phyloP scores from a whole-genome alignment of 163 green algal genomes.

The Trebouxiophyceae sp. region DNA sequence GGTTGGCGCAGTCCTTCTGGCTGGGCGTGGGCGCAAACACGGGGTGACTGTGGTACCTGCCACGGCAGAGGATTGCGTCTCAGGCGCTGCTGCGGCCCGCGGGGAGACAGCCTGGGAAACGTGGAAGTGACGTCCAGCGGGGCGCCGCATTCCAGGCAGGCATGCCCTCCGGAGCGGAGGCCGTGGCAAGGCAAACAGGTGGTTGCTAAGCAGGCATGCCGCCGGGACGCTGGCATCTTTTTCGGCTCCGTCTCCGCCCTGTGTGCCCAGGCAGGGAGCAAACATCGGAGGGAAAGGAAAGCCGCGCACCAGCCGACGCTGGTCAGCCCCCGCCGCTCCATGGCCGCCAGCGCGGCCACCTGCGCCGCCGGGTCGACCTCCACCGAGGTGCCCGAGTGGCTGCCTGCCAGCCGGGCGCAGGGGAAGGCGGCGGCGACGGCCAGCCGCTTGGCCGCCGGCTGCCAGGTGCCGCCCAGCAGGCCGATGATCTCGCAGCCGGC shows the following conservation, averaged over 20 bases:
- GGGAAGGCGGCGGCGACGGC: slow-evolving; percentile 56
- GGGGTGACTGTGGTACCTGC: slow-evolving; percentile 76
- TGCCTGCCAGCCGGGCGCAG: slow-evolving; percentile 38
- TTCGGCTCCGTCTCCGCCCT: no score
- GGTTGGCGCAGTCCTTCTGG: slow-evolving; percentile 68
- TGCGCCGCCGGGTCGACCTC: slow-evolving; percentile 67
- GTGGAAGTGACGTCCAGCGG: no score
- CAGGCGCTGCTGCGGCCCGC: no score
- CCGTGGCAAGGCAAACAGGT: no score
- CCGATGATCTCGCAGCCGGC: slow-evolving; percentile 62
- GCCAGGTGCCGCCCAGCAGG: slow-evolving; percentile 50
- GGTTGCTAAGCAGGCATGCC: no score
- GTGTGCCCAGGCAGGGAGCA: no score
- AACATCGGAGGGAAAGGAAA: no score
- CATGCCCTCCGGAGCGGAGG: no score
- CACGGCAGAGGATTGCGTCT: no score
- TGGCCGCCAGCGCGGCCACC: slow-evolving; percentile 49
- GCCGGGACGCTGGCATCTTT: no score
- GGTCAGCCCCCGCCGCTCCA: slow-evolving; percentile 41
- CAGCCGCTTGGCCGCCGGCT: slow-evolving; percentile 52
- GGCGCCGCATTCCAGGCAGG: no score
- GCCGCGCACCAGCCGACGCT: slow-evolving; percentile 56
- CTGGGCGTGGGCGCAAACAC: slow-evolving; percentile 51
- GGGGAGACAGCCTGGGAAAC: no score
- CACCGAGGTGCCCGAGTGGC: slow-evolving; percentile 48